Evolutionary conservation across 768 basidiomycete genomes (phyloP), one percentile per base, ranked within the genome.

Genomic region (Lactifluus volemus): DNA sequence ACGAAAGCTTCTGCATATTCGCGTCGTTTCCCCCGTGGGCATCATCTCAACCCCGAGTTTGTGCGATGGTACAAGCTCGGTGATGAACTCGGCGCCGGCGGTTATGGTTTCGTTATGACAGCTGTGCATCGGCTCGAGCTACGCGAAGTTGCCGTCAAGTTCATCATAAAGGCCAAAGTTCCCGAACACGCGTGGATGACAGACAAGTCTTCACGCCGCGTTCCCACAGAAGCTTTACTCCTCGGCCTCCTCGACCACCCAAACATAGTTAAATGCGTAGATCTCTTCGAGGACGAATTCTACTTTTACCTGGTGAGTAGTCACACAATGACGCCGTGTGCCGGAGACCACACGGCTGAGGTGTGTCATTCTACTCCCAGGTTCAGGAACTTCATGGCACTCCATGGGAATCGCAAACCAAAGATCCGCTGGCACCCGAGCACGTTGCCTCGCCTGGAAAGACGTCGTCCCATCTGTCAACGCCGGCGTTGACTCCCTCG

Each of bases 101-200:
- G 94, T 17, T 98, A 94, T 70, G 94, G 94, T 2, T 97, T 98
- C 70, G 95, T 98, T 30, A 89, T 96, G 81, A 88, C 88, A 3
- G 93, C 92, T 10, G 74, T 77, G 39, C 83, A 90, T 69, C 83
- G 81, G 14, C 67, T 65, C 34, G 78, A 81, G 49, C 78, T 78
- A 0, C 72, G 76, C 59, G 89, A 93, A 70, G 93, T 94, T 55
- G 94, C 94, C 0, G 89, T 97, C 73, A 98, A 98, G 74, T 97
- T 98, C 72, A 93, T 98, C 69, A 83, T 89, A 75, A 94, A 92
- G 72, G 80, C 77, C 54, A 81, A 83, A 63, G 78, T 85, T 1
- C 81, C 81, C 0, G 78, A 78, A 17, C 78, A 79, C 62, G 80
- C 80, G 38, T 83, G 84, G 85, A 82, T 81, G 74, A 73, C 84